Base-by-base conservation (phyloP, 1,139 yeast genomes). In the Magnusiomyces ingens region DNA sequence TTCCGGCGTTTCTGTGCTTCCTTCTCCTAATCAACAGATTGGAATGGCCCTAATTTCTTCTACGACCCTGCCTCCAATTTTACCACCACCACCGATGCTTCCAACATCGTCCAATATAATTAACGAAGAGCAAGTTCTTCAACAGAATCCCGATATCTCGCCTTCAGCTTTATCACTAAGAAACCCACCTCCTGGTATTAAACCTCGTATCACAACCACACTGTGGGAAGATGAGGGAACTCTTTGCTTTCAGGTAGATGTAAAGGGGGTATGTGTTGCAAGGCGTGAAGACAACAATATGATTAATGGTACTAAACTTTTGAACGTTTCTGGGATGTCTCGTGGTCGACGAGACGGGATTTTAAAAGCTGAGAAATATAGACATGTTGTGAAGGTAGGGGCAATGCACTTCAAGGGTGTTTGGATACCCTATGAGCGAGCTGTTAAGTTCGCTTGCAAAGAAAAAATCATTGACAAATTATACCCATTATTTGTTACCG, bases 161-260 rank as follows among this genome's bases (percentile, higher is more conserved):
- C 50, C 48, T 3, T 55, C 55, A 3, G 57, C 61, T 3, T 63
- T 67, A 11, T 70, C 71, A 2, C 78, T 81, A 1, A 81, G 77
- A 61, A 66, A 72, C 13, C 79, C 77, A 52, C 81, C 80, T 1
- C 74, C 75, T 13, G 80, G 78, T 12, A 66, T 83, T 57, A 76
- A 87, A 55, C 96, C 96, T 11, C 74, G 93, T 56, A 91, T 90
- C 52, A 87, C 95, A 47, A 89, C 97, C 5, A 87, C 96, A 2
- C 80, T 88, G 80, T 91, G 98, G 98, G 96, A 90, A 67, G 96
- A 90, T 64, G 97, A 91, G 64, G 85, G 87, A 60, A 91, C 97
- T 0, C 69, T 91, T 48, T 91, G 98, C 67, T 88, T 90, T 70
- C 96, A 89, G 68, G 96, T 90, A 19, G 96, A 89, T 63, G 95